Evolutionary conservation across 2,329 filamentous ascomycete genomes (phyloP).

Genomic region (Colletotrichum chrysophilum): DNA sequence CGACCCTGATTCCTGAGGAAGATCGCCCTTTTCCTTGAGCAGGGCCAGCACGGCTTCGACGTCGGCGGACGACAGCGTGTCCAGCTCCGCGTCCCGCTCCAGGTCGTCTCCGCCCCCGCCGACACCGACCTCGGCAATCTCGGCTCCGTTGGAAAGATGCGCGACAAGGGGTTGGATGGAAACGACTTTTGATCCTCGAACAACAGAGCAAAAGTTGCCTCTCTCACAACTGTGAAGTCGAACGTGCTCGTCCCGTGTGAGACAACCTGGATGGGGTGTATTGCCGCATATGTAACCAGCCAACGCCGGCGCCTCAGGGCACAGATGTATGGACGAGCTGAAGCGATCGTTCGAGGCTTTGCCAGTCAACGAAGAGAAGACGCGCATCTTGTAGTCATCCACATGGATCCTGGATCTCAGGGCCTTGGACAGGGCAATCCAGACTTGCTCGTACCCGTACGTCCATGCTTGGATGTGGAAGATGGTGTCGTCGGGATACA

Average conservation of each 20-base stretch:
- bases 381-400: slow-evolving; percentile 76
- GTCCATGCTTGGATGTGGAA: slow-evolving; percentile 93
- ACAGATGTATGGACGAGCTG: slow-evolving; percentile 45
- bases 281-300: slow-evolving; percentile 81
- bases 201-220: slow-evolving; percentile 64
- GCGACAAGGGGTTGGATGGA: slow-evolving; percentile 81
- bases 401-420: slow-evolving; percentile 79
- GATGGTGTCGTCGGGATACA: slow-evolving; percentile 74
- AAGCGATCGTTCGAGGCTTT: slow-evolving; percentile 45
- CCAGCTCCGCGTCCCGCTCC: slow-evolving; percentile 69
- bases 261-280: slow-evolving; percentile 68
- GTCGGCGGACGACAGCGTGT: slow-evolving; percentile 58
- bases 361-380: slow-evolving; percentile 70
- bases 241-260: slow-evolving; percentile 67
- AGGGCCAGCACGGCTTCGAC: slow-evolving; percentile 52
- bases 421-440: slow-evolving; percentile 77
- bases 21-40: slow-evolving; percentile 25
- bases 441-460: slow-evolving; percentile 89
- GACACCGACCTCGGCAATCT: slow-evolving; percentile 75
- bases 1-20: slow-evolving; percentile 25
- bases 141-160: slow-evolving; percentile 61
- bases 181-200: slow-evolving; percentile 60
- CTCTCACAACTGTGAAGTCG: slow-evolving; percentile 88
- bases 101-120: slow-evolving; percentile 83
- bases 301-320: slow-evolving; percentile 69